These are phyloP conservation scores for Venturia aucupariae DNA, from an alignment of 2,329 filamentous ascomycete species.

Conservation along the genomic window DNA sequence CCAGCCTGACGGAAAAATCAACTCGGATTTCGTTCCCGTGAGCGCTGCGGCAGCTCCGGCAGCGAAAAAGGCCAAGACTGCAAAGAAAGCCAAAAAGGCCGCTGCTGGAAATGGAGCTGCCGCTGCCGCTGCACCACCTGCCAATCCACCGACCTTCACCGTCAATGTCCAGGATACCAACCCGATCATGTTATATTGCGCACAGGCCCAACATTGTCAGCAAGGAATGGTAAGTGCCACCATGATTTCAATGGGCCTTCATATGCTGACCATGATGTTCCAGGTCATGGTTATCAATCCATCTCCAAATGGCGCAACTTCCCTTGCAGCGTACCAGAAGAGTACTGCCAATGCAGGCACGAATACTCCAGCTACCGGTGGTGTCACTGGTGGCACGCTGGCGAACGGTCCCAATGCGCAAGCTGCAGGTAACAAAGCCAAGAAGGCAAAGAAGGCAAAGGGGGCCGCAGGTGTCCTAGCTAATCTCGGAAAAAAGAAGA, in stretches of 20 bases:
- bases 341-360: not conserved
- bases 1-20: slow-evolving; percentile 28
- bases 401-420: not conserved
- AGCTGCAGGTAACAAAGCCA: not conserved
- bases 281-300: not conserved
- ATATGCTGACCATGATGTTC: not conserved
- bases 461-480: not conserved
- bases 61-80: not conserved
- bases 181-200: slow-evolving; percentile 33
- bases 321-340: slow-evolving; percentile 9
- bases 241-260: not conserved
- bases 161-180: slow-evolving; percentile 26
- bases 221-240: slow-evolving; percentile 27
- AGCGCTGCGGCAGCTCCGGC: slow-evolving; percentile 19
- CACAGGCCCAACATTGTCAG: slow-evolving; percentile 29
- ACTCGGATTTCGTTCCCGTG: slow-evolving; percentile 28
- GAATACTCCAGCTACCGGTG: not conserved
- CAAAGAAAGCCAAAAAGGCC: not conserved
- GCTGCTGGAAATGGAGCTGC: not conserved
- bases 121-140: not conserved
- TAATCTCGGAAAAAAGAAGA: not conserved
- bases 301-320: not conserved
- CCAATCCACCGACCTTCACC: slow-evolving; percentile 21
- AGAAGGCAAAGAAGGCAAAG: not conserved
- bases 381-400: not conserved